These are phyloP conservation scores for Nemania abortiva DNA, from an alignment of 2,329 filamentous ascomycete genomes.

Conservation along the genomic window DNA sequence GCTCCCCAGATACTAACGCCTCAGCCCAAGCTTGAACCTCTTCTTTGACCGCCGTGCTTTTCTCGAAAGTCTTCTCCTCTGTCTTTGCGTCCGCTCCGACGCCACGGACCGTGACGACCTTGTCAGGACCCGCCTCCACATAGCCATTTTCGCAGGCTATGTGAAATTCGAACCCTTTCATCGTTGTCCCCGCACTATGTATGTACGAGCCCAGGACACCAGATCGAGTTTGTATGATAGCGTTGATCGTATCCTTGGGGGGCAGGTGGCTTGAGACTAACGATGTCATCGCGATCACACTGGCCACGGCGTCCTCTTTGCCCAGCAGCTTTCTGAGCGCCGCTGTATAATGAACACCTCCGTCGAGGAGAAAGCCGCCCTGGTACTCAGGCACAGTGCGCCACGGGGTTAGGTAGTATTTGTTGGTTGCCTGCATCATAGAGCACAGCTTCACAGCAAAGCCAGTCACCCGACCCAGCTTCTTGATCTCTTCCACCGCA, in stretches of 20 bases:
- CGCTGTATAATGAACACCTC: conserved; percentile 79
- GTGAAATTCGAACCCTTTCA: conserved; percentile 65
- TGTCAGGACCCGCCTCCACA: conserved; percentile 61
- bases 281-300: conserved; percentile 66
- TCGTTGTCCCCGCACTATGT: conserved; percentile 68
- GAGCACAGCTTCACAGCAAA: conserved; percentile 60
- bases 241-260: conserved; percentile 75
- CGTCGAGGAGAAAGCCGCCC: conserved; percentile 82
- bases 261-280: conserved; percentile 68
- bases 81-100: conserved; percentile 54
- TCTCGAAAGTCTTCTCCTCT: conserved; percentile 61
- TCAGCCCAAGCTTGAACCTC: conserved; percentile 73
- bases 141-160: conserved; percentile 69
- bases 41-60: conserved; percentile 66
- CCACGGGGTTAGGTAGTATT: conserved; percentile 69
- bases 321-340: conserved; percentile 70
- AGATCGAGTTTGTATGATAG: conserved; percentile 64
- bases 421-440: conserved; percentile 54
- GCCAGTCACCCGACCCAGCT: conserved; percentile 66
- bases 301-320: conserved; percentile 58
- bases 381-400: conserved; percentile 77
- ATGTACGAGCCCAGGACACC: conserved; percentile 69
- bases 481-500: conserved; percentile 62
- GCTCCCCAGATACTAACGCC: conserved; percentile 60
- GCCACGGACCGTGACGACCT: conserved; percentile 57